Evolutionary conservation across 2,329 filamentous ascomycete species (phyloP), one percentile per base, ranked within the genome.

Genomic region (Microdochium bolleyi): DNA sequence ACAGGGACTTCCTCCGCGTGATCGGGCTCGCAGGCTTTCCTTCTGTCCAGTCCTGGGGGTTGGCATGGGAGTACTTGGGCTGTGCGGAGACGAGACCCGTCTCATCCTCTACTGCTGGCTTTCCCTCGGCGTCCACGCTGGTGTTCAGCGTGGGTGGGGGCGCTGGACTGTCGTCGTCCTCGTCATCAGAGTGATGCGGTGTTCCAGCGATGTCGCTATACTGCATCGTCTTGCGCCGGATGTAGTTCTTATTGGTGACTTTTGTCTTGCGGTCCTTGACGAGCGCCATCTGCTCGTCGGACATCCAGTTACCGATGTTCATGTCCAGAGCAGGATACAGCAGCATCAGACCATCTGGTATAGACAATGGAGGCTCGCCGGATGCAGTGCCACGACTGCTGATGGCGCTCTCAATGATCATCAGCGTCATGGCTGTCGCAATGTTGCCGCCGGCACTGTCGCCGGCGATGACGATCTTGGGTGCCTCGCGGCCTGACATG

Each of bases 241-340:
- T 74, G 52, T 97, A 87, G 24, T 83, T 80, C 53, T 80, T 79
- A 63, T 96, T 96, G 1, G 85, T 90, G 60, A 85, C 85, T 24
- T 90, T 81, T 65, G 85, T 84, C 54, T 84, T 81, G 11, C 90
- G 84, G 57, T 96, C 92, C 58, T 90, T 85, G 57, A 99, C 95
- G 55, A 99, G 73, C 0, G 89, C 84, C 89, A 97, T 95, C 66
- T 99, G 92, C 67, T 97, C 92, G 61, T 97, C 92, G 0, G 89
- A 92, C 92, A 99, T 97, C 94, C 94, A 99, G 68, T 92, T 96
- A 37, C 90, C 90, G 58, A 97, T 97, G 63, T 95, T 96, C 88
- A 97, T 91, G 63, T 97, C 94, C 54, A 99, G 73, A 0, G 87
- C 85, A 1, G 94, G 94, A 62, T 99, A 99, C 54, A 95, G 84